Conservation (phyloP, 108 stramenopile species). For the Skeletonema grethae region DNA sequence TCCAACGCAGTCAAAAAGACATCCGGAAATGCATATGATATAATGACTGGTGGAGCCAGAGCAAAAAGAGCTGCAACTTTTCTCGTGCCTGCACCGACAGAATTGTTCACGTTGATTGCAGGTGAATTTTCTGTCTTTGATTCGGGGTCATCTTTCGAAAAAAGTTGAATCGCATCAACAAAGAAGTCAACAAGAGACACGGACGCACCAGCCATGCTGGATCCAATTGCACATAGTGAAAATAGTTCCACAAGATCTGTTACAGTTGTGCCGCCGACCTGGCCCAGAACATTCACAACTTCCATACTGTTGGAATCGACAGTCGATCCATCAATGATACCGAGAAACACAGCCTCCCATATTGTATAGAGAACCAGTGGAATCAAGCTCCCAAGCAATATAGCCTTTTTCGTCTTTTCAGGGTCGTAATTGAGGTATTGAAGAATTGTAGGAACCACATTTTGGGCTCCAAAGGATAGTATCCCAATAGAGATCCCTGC, state of each 20-base stretch:
- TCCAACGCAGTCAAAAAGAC: slow-evolving; percentile 45
- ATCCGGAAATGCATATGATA: slow-evolving; percentile 42
- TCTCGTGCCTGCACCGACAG: slow-evolving; percentile 9
- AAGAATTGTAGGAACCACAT: slow-evolving; percentile 52
- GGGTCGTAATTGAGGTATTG: slow-evolving; percentile 42
- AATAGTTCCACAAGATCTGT: slow-evolving; percentile 45
- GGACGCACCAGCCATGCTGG: slow-evolving; percentile 57
- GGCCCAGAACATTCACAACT: slow-evolving; percentile 23
- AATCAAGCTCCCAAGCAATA: slow-evolving; percentile 41
- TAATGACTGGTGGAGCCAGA: slow-evolving; percentile 38
- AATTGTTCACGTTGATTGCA: background rate
- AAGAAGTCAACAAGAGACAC: slow-evolving; percentile 54
- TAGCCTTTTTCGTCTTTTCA: slow-evolving; percentile 27
- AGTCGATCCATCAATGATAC: slow-evolving; percentile 34
- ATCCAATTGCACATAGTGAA: slow-evolving; percentile 50
- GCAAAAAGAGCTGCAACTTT: slow-evolving; percentile 36
- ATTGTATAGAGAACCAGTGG: slow-evolving; percentile 39
- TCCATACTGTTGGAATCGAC: slow-evolving; percentile 24
- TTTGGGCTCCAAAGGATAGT: slow-evolving; percentile 53
- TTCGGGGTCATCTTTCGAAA: background rate
- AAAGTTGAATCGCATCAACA: slow-evolving; percentile 29
- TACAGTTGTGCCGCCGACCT: slow-evolving; percentile 20
- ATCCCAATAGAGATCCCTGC: slow-evolving; percentile 51
- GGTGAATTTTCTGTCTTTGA: background rate
- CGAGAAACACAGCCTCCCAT: slow-evolving; percentile 52